A percentile compares a stretch with the other conserved stretches of the same genome.
Conservation (phyloP, 768 basidiomycete genomes). For the Trametes meyenii region DNA sequence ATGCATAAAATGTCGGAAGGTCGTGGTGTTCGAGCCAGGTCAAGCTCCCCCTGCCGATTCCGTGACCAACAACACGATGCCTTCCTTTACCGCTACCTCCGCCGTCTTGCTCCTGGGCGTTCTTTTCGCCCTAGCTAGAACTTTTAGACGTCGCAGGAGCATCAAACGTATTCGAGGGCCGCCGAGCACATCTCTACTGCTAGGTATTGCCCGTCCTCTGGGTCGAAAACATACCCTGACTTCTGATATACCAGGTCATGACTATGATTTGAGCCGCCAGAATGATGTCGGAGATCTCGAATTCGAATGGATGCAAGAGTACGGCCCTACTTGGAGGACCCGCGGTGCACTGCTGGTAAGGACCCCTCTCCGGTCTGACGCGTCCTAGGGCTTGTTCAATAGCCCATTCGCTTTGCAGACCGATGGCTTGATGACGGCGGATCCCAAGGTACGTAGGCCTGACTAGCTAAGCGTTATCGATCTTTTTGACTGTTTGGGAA, state of each 20-base stretch:
- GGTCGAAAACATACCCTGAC: neutral
- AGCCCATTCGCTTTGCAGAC: neutral
- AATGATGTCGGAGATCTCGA: constrained; percentile 26
- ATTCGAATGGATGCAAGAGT: constrained; percentile 23
- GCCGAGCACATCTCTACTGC: neutral
- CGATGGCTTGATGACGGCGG: constrained; percentile 15
- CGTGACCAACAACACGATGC: neutral
- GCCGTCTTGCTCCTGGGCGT: neutral
- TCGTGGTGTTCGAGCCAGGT: neutral
- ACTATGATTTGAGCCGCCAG: neutral
- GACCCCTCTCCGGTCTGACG: neutral
- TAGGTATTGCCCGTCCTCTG: neutral
- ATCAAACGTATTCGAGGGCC: constrained; percentile 4
- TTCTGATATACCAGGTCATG: constrained; percentile 1
- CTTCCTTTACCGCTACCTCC: neutral
- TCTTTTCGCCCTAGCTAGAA: neutral
- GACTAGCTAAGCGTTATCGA: neutral
- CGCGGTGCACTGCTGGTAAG: constrained; percentile 27
- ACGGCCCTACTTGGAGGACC: constrained; percentile 22
- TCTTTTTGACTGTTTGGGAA: neutral
- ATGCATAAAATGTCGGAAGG: neutral
- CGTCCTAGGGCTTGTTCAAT: neutral
- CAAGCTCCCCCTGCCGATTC: neutral
- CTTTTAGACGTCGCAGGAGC: neutral
- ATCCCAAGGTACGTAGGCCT: constrained; percentile 6